These are phyloP conservation scores for Penicillium bovifimosum DNA, from an alignment of 495 filamentous ascomycete species.

Conservation along the genomic window DNA sequence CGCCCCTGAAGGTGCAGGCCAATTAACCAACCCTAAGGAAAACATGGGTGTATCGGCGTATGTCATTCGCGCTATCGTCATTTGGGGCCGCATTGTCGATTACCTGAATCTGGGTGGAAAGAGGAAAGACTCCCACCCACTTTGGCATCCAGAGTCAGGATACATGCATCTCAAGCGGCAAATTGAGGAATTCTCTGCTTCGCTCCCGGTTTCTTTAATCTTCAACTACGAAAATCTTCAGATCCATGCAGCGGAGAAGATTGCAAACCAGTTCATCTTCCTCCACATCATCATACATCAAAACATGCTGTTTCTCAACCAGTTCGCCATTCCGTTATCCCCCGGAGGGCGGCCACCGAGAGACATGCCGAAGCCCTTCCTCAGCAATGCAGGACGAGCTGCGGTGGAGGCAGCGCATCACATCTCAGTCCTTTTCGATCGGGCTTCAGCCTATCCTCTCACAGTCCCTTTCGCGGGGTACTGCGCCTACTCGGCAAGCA, in stretches of 20 bases:
- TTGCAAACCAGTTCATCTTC: slow-evolving; percentile 92
- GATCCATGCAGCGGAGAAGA: slow-evolving; percentile 72
- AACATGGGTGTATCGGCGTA: slow-evolving; percentile 96
- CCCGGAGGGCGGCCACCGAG: slow-evolving; percentile 61
- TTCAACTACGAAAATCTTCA: slow-evolving; percentile 82
- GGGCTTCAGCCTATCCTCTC: slow-evolving; percentile 71
- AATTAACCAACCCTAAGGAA: slow-evolving; percentile 61
- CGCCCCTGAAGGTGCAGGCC: slow-evolving; percentile 53
- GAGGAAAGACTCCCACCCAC: slow-evolving; percentile 64
- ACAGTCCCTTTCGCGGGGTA: slow-evolving; percentile 92
- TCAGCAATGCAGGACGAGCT: slow-evolving; percentile 66
- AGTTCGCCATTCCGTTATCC: slow-evolving; percentile 73
- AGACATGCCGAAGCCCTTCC: slow-evolving; percentile 75
- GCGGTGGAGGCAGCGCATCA: slow-evolving; percentile 86
- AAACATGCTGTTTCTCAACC: slow-evolving; percentile 82
- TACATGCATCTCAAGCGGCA: slow-evolving; percentile 67
- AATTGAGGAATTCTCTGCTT: slow-evolving; percentile 61
- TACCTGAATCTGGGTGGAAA: slow-evolving; percentile 90
- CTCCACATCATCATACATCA: slow-evolving; percentile 87
- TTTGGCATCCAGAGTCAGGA: slow-evolving; percentile 77
- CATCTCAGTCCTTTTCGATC: slow-evolving; percentile 77
- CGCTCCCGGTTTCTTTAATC: slow-evolving; percentile 61
- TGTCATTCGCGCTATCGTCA: slow-evolving; percentile 75
- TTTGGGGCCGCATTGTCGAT: slow-evolving; percentile 86
- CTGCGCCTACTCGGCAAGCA: slow-evolving; percentile 86